Evolutionary conservation across 2,329 filamentous ascomycete species (phyloP).

Genomic region (Ambrosiella cleistominuta): DNA sequence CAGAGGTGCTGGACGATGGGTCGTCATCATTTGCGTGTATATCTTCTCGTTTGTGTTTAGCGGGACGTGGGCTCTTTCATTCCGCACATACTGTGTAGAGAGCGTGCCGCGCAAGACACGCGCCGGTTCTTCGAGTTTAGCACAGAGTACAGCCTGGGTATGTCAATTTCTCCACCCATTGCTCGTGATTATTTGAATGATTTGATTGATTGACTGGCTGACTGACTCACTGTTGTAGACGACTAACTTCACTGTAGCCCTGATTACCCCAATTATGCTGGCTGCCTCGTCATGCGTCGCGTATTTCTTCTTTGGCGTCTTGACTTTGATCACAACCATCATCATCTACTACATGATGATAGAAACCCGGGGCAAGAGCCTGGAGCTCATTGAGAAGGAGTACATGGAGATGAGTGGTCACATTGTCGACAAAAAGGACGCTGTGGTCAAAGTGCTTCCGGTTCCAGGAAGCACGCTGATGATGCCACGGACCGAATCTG

Average conservation of each 20-base stretch:
- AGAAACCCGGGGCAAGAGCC: constrained; percentile 25
- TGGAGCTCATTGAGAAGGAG: constrained; percentile 22
- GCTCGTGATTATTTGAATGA: too few relatives aligned
- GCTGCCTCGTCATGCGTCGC: constrained; percentile 24
- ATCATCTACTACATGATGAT: constrained; percentile 24
- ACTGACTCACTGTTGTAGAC: constrained; percentile 16
- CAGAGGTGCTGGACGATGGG: constrained; percentile 27
- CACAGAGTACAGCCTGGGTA: constrained; percentile 35
- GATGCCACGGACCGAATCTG: too few relatives aligned
- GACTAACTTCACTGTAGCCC: constrained; percentile 28
- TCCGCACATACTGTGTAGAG: constrained; percentile 37
- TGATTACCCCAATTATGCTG: constrained; percentile 26
- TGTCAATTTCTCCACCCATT: constrained; percentile 9
- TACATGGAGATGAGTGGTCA: neutral
- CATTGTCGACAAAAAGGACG: neutral
- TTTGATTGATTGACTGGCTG: neutral
- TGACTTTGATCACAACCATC: constrained; percentile 22
- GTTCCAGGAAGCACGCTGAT: neutral
- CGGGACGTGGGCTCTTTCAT: constrained; percentile 33
- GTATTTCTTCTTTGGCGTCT: constrained; percentile 29
- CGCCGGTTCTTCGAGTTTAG: constrained; percentile 35
- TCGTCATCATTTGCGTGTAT: constrained; percentile 34
- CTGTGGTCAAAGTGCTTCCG: neutral
- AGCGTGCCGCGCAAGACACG: constrained; percentile 37
- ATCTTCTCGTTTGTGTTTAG: constrained; percentile 29